Percentiles rank a stretch among this genome's conserved stretches.
These are phyloP conservation scores for Apostasia shenzhenica DNA, from an alignment of 106 monocot genomes.

Conservation along the genomic window DNA sequence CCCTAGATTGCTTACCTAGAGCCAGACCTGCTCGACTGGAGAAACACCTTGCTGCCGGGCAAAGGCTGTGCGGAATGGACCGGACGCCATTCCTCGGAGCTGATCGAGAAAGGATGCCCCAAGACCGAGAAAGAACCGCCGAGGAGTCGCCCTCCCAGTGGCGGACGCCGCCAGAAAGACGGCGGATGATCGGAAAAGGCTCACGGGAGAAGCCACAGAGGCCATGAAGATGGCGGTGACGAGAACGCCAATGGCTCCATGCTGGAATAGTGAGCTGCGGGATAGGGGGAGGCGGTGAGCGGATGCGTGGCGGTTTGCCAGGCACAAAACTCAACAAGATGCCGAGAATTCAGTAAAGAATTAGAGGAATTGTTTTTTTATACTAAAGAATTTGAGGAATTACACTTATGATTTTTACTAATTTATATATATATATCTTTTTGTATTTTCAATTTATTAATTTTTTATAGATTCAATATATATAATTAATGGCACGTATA, in stretches of 20 bases:
- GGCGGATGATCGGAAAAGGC: not conserved
- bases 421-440: too few relatives aligned
- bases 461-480: too few relatives aligned
- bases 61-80: conserved; percentile 30
- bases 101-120: conserved; percentile 37
- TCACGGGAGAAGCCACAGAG: conserved; percentile 11
- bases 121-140: conserved; percentile 67
- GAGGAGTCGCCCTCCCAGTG: conserved; percentile 4
- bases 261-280: not conserved
- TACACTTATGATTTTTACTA: too few relatives aligned
- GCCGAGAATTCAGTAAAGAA: too few relatives aligned
- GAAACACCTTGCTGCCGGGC: conserved; percentile 49
- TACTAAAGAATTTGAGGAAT: too few relatives aligned
- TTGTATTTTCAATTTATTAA: too few relatives aligned
- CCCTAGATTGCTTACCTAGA: not conserved
- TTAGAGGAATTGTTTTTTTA: too few relatives aligned
- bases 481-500: too few relatives aligned
- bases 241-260: not conserved
- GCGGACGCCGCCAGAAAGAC: not conserved
- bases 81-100: conserved; percentile 34
- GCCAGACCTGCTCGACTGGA: conserved; percentile 71
- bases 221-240: conserved; percentile 24
- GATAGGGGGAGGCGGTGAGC: too few relatives aligned
- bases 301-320: not conserved
- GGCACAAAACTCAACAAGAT: not conserved